Evolutionary conservation across 495 filamentous ascomycete species (phyloP), one percentile per base, ranked within the genome.

Genomic region (Corynascus novoguineensis): DNA sequence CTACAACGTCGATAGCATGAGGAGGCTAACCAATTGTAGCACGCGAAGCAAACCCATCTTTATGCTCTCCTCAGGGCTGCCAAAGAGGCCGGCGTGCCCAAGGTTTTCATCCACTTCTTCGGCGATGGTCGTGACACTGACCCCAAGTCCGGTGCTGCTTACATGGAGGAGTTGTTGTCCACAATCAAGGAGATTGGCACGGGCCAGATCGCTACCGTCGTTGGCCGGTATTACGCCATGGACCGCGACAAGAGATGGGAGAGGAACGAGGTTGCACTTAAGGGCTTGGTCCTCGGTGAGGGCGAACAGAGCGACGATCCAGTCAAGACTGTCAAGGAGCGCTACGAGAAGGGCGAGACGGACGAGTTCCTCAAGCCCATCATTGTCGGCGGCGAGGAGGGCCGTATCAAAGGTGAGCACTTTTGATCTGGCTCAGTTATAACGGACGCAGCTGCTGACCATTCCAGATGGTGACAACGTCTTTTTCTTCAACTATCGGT

Each of bases 401-500:
- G 78, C 27, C 84, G 95, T 57, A 82, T 98, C 48, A 83, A 96
- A 76, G 90, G 88, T 88, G 72, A 21, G 78, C 22, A 40, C 49
- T 27, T 5, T 2, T 4, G 14, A 5, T 12, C 6, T 6, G n/a
- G n/a, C 14, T 11, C 11, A n/a, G n/a, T 3, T 22, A n/a, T n/a
- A n/a, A n/a, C n/a, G n/a, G n/a, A n/a, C 21, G 3, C 35, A 19
- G 9, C 2, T 1, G 2, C 3, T n/a, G 17, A 2, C n/a, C 46
- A 48, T 29, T 27, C 17, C 58, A 90, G 89, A 97, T 68, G 81
- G 85, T 59, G 93, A 98, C 67, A 92, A 89, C 46, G 83, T 96
- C 65, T 97, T 98, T 81, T 97, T 97, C 84, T 98, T 98, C 88
- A 98, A 98, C 83, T 98, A 98, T 82, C 92, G 93, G 63, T 97